Percentiles rank a stretch among this genome's conserved stretches.
phyloP scores from a whole-genome alignment of 306 rosid genomes.

The Hippophae gyantsensis region DNA sequence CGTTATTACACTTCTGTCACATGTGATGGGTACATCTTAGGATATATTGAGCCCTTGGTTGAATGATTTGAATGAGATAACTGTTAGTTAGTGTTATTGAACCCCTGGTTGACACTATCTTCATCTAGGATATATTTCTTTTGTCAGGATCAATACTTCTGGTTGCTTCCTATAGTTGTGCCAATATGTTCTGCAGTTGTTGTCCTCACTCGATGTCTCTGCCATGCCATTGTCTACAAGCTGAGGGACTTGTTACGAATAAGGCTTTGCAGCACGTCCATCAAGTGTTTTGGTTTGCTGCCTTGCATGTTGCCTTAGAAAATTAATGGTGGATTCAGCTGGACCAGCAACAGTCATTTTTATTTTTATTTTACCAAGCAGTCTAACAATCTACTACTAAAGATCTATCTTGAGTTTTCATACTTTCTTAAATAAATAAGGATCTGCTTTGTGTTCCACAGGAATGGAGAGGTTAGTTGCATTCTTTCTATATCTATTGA shows the following conservation, averaged over 20 bases:
- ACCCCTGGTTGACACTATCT: conserved; percentile 33
- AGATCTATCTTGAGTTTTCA: conserved; percentile 54
- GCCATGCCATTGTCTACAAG: conserved; percentile 30
- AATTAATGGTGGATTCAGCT: conserved; percentile 60
- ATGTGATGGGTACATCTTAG: conserved; percentile 43
- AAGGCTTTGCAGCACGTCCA: conserved; percentile 63
- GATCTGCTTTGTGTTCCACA: conserved; percentile 44
- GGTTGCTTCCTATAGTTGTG: conserved; percentile 29
- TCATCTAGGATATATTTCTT: conserved; percentile 26
- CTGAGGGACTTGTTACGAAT: conserved; percentile 44
- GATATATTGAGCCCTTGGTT: too few species aligned
- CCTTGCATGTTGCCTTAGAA: conserved; percentile 41
- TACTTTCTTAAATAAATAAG: conserved; percentile 57
- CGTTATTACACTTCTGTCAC: conserved; percentile 25
- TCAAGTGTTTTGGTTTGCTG: conserved; percentile 49
- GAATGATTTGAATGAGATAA: conserved; percentile 57
- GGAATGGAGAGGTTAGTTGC: conserved; percentile 82
- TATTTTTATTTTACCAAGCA: conserved; percentile 28
- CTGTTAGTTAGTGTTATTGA: conserved; percentile 23
- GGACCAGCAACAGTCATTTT: conserved; percentile 32
- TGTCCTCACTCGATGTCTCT: conserved; percentile 31
- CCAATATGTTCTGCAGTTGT: conserved; percentile 54
- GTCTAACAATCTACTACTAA: conserved; percentile 33
- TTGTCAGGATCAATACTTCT: conserved; percentile 25
- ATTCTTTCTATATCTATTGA: neutral